Conservation (phyloP, 2,329 filamentous ascomycete species). For the Helicocarpus griseus region DNA sequence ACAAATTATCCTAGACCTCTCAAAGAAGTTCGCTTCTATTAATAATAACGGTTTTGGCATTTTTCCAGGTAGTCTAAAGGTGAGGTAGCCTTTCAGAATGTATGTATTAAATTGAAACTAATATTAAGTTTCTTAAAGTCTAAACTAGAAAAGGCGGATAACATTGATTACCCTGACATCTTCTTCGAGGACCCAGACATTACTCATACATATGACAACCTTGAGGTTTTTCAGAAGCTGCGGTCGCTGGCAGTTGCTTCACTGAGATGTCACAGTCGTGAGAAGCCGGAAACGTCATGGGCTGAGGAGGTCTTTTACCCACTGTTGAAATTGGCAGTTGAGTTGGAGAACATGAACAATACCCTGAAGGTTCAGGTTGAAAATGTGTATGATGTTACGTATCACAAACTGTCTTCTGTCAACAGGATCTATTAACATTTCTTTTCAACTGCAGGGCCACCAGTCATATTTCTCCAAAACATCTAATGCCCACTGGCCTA, state of each 20-base stretch:
- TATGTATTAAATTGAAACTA: background rate
- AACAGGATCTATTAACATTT: background rate
- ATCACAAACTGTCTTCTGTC: background rate
- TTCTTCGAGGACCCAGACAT: background rate
- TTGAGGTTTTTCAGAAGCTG: background rate
- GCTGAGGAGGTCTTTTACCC: background rate
- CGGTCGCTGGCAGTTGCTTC: background rate
- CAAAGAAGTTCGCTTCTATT: background rate
- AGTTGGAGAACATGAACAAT: background rate
- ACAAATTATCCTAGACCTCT: background rate
- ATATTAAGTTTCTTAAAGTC: background rate
- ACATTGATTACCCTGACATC: background rate
- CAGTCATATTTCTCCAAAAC: background rate
- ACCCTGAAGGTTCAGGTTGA: background rate
- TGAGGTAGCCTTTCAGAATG: background rate
- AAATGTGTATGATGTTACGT: background rate
- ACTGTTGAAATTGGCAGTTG: background rate
- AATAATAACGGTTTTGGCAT: background rate
- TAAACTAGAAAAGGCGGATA: background rate
- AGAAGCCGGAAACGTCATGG: conserved; percentile 1
- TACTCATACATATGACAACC: background rate
- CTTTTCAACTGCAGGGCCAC: background rate
- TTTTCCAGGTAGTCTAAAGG: background rate
- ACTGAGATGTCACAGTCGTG: background rate
- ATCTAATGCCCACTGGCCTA: background rate